These are phyloP conservation scores for Salix purpurea DNA, from an alignment of 345 rosid genomes.

Conservation along the genomic window DNA sequence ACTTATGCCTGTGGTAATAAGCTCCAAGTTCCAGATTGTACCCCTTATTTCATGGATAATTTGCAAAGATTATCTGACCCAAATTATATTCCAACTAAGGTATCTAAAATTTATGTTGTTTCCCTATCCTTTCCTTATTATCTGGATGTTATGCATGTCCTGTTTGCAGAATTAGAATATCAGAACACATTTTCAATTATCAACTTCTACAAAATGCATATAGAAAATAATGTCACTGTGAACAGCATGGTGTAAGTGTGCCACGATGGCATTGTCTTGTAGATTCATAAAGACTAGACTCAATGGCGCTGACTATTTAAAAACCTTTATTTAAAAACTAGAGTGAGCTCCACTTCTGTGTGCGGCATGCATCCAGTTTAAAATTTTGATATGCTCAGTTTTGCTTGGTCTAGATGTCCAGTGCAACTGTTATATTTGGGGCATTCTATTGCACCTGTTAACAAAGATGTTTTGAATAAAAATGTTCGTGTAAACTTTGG, in stretches of 20 bases:
- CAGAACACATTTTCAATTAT: background rate
- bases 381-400: background rate
- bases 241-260: background rate
- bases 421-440: background rate
- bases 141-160: background rate
- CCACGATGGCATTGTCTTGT: background rate
- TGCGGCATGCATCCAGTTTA: background rate
- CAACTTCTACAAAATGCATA: background rate
- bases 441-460: background rate
- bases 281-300: background rate
- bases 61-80: slow-evolving; percentile 69
- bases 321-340: background rate
- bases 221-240: background rate
- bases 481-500: background rate
- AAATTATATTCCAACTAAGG: slow-evolving; percentile 92
- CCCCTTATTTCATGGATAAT: slow-evolving; percentile 87
- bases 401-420: background rate
- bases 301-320: background rate
- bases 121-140: background rate
- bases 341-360: background rate
- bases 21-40: slow-evolving; percentile 96
- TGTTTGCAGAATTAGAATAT: background rate
- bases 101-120: slow-evolving; percentile 17
- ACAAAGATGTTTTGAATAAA: background rate
- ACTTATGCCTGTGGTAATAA: slow-evolving; percentile 74